These are phyloP conservation scores for Carex parvula DNA, from an alignment of 176 grass and related monocot genomes.

Conservation along the genomic window DNA sequence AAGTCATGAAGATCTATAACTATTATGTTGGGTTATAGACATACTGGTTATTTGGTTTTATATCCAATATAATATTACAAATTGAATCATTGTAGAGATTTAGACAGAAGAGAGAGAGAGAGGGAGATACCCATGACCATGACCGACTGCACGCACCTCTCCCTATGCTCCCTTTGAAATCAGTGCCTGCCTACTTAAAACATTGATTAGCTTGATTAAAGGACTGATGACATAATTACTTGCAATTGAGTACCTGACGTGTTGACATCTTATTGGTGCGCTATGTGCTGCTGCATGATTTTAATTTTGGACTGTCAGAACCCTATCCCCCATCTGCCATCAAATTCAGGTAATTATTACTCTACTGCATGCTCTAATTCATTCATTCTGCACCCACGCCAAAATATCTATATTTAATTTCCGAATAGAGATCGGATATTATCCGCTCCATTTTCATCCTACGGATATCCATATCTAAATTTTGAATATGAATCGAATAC, in stretches of 20 bases:
- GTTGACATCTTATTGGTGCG: not conserved
- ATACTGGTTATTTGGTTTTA: not conserved
- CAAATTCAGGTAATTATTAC: constrained; percentile 2
- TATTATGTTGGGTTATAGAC: not conserved
- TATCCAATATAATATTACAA: not conserved
- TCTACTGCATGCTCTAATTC: no score
- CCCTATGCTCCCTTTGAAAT: constrained; percentile 3
- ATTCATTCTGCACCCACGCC: no score
- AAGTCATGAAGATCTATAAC: no score
- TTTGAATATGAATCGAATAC: no score
- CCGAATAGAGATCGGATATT: no score
- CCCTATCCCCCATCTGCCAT: not conserved
- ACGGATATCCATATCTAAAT: no score
- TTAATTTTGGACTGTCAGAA: constrained; percentile 1
- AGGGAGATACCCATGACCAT: constrained; percentile 2
- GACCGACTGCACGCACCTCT: constrained; percentile 7
- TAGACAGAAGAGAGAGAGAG: not conserved
- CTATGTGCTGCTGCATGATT: not conserved
- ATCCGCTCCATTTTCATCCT: no score
- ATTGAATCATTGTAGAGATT: constrained; percentile 5
- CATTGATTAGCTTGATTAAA: not conserved
- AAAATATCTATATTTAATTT: no score
- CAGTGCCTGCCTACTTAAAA: constrained; percentile 21
- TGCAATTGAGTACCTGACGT: not conserved
- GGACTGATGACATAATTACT: constrained; percentile 16